Percentiles rank a stretch among this genome's conserved stretches.
Conservation (phyloP, 495 filamentous ascomycete genomes). For the Trichocladium antarcticum region DNA sequence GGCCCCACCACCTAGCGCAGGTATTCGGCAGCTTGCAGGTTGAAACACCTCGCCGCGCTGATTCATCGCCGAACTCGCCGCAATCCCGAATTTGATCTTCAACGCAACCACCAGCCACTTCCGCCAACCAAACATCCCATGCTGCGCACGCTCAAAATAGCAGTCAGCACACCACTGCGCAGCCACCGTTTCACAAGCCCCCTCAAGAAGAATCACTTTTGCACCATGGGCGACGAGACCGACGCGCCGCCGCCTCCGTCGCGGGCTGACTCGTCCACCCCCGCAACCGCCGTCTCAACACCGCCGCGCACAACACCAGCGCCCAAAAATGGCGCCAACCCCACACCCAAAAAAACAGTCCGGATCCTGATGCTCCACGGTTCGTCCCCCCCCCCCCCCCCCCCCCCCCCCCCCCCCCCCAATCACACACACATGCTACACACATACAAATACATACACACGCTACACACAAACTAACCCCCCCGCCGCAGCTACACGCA, state of each 20-base stretch:
- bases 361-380: slow-evolving; percentile 51
- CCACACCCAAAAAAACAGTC: slow-evolving; percentile 30
- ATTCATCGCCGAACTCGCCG: background rate
- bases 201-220: background rate
- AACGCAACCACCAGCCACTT: background rate
- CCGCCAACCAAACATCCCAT: background rate
- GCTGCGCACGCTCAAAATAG: background rate
- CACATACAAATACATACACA: too few relatives aligned
- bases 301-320: background rate
- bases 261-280: background rate
- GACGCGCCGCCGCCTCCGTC: background rate
- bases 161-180: background rate
- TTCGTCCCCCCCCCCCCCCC: slow-evolving; percentile 11
- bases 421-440: background rate
- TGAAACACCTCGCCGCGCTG: background rate
- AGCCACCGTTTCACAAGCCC: background rate
- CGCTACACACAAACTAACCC: slow-evolving; percentile 87
- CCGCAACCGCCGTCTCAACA: background rate
- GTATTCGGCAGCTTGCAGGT: too few relatives aligned
- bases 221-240: slow-evolving; percentile 9
- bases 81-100: background rate
- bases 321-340: slow-evolving; percentile 2
- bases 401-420: background rate
- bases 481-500: slow-evolving; percentile 81
- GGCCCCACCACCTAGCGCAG: too few relatives aligned